These are phyloP conservation scores for Urtica urens DNA, from an alignment of 306 rosid genomes.

Conservation along the genomic window DNA sequence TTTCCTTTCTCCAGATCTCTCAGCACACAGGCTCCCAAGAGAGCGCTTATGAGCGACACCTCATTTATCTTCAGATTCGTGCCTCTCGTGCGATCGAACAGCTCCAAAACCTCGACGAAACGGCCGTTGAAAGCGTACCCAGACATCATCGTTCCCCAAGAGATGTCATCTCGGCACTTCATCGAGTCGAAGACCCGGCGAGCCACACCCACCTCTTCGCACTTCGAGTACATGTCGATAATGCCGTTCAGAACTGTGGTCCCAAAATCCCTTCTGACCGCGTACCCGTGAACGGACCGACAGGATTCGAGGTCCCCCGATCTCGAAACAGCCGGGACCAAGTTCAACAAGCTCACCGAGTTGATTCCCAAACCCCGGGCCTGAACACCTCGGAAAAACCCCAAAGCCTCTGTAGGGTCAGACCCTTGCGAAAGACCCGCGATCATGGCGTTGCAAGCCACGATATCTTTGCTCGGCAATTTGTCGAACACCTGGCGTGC, in stretches of 20 bases:
- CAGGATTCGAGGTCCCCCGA: conserved; percentile 39
- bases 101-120: conserved; percentile 42
- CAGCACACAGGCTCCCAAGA: conserved; percentile 52
- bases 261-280: conserved; percentile 30
- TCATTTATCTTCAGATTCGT: conserved; percentile 29
- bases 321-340: conserved; percentile 56
- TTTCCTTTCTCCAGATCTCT: conserved; percentile 45
- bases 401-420: conserved; percentile 32
- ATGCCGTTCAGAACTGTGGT: conserved; percentile 36
- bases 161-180: conserved; percentile 36
- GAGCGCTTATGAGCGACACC: conserved; percentile 32
- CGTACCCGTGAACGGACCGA: conserved; percentile 50
- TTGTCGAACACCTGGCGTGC: conserved; percentile 46
- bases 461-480: conserved; percentile 40
- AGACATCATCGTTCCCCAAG: conserved; percentile 55
- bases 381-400: conserved; percentile 33
- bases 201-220: conserved; percentile 38
- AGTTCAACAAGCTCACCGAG: conserved; percentile 48
- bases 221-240: conserved; percentile 67
- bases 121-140: conserved; percentile 39
- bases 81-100: conserved; percentile 33
- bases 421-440: conserved; percentile 49
- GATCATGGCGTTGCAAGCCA: conserved; percentile 58
- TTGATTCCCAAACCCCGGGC: conserved; percentile 30
- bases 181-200: conserved; percentile 27